Evolutionary conservation across 202 grass and related monocot species (phyloP), one percentile per base, ranked within the genome.

Genomic region (Hordeum pubiflorum): DNA sequence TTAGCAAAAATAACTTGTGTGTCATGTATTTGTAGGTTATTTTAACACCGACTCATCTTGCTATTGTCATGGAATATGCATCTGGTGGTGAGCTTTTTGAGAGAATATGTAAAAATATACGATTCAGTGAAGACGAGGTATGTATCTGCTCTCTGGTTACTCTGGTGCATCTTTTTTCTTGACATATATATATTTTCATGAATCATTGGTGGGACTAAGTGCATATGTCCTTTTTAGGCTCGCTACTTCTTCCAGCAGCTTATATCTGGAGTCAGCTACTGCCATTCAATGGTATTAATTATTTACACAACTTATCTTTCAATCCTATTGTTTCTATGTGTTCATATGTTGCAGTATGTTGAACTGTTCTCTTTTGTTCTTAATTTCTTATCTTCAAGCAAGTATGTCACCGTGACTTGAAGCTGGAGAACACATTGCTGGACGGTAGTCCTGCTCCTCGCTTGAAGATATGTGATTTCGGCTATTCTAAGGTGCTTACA

Each of bases 371-470:
- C 7, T 71, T 82, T 82, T 33, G 5, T 54, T 50, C 46, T 50
- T 50, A 50, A 50, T 50, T 80, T 34, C 69, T 76, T 83, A 72
- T 89, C 86, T 74, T 93, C 76, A 91, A 98, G 95, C 92, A 98
- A 98, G 92, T 98, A 86, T 98, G 95, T 59, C 95, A 98, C 89
- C 95, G 95, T 80, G 95, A 98, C 86, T 86, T 98, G 82, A 97
- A 94, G 82, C 80, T 97, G 75, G 94, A 97, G 83, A 97, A 97
- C 67, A 97, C 94, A 70, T 71, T 97, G 46, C 84, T 97, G 58
- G 90, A 97, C 18, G 94, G 94, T 37, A 97, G 94, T 80, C 70
- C 79, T 43, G 94, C 94, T 84, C 94, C 94, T 61, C 94, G 94
- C 64, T 81, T 97, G 73, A 97, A 97, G 86, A 97, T 97, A 86